These are phyloP conservation scores for Ogataea degrootiae DNA, from an alignment of 805 yeast genomes.

Conservation along the genomic window DNA sequence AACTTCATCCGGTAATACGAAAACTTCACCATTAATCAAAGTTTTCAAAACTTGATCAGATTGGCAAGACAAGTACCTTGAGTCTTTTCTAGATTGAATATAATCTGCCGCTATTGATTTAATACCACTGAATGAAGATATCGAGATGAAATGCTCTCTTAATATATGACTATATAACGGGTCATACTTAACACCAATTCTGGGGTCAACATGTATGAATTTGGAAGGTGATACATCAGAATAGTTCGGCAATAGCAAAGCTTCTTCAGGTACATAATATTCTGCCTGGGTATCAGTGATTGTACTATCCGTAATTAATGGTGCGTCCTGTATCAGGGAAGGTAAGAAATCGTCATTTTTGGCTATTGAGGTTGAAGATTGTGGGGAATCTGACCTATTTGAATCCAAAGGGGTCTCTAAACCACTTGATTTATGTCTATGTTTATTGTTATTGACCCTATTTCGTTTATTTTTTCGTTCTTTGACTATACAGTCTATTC, in stretches of 20 bases:
- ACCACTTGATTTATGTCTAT: no score
- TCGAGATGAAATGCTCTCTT: neutral
- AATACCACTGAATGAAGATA: neutral
- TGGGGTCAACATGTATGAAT: neutral
- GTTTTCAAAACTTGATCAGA: neutral
- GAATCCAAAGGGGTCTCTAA: no score
- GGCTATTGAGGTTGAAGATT: no score
- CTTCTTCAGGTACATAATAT: neutral
- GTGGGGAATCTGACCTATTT: no score
- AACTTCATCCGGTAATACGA: constrained; percentile 53
- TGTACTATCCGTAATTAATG: no score
- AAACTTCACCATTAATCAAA: constrained; percentile 16
- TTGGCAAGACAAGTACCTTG: neutral
- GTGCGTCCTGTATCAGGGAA: no score
- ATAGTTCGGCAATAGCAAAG: neutral
- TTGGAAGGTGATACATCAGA: neutral
- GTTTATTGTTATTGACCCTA: neutral
- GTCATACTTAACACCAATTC: neutral
- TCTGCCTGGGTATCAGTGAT: no score
- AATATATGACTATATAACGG: neutral
- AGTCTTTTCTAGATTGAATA: neutral
- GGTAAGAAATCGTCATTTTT: no score
- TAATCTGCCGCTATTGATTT: neutral
- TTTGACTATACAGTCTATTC: constrained; percentile 61
- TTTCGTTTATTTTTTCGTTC: constrained; percentile 25